Evolutionary conservation across 2,329 filamentous ascomycete species (phyloP).

Genomic region (Akanthomyces muscarius): DNA sequence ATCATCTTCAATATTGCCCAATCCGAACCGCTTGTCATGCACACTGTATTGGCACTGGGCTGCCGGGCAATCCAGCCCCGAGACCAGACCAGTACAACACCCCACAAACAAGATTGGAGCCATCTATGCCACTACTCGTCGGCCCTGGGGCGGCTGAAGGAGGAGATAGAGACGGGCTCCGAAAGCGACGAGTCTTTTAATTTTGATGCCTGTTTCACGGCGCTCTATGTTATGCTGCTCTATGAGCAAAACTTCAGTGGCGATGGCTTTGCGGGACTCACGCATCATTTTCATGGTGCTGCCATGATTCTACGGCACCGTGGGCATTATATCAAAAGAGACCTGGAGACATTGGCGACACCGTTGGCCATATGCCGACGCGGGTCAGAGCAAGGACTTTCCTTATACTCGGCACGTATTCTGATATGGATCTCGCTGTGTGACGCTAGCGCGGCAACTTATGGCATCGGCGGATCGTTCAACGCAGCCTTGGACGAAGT

Average conservation of each 20-base stretch:
- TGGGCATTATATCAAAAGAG: slow-evolving; percentile 17
- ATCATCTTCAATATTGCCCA: slow-evolving; percentile 33
- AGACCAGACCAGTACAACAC: slow-evolving; percentile 17
- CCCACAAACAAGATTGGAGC: slow-evolving; percentile 13
- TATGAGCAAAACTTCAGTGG: slow-evolving; percentile 37
- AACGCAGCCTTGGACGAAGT: slow-evolving; percentile 24
- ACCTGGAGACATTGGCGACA: neutral
- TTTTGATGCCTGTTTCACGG: slow-evolving; percentile 29
- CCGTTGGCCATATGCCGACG: neutral
- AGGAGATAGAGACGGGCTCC: slow-evolving; percentile 22
- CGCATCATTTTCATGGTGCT: slow-evolving; percentile 31
- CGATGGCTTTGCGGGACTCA: slow-evolving; percentile 26
- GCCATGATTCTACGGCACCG: slow-evolving; percentile 29
- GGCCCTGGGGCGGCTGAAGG: slow-evolving; percentile 31
- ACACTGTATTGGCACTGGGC: slow-evolving; percentile 32
- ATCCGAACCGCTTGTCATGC: slow-evolving; percentile 33
- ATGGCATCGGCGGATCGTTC: slow-evolving; percentile 31
- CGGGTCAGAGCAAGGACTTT: slow-evolving; percentile 20
- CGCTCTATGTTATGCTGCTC: slow-evolving; percentile 33
- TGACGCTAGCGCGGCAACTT: slow-evolving; percentile 29
- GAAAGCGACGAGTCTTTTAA: slow-evolving; percentile 23
- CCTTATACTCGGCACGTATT: slow-evolving; percentile 31
- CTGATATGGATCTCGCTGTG: slow-evolving; percentile 32
- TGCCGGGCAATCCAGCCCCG: slow-evolving; percentile 29
- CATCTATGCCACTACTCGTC: slow-evolving; percentile 30